A percentile compares a stretch with the other conserved stretches of the same genome.
Evolutionary conservation across 2,329 filamentous ascomycete genomes (phyloP).

Genomic region (Stagonosporopsis tanaceti): DNA sequence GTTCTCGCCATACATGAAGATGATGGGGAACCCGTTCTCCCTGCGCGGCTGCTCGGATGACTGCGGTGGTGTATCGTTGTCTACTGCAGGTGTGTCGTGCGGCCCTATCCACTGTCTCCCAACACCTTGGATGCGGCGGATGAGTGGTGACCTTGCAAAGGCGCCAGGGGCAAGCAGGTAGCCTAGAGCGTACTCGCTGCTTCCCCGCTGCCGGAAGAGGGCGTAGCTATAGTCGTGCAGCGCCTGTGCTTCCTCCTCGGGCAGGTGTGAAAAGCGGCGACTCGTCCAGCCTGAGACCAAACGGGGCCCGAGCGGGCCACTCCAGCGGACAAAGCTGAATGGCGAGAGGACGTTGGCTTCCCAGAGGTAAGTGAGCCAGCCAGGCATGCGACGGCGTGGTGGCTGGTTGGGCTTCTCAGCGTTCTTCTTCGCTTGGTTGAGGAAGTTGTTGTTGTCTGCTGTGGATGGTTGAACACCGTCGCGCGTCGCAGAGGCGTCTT

Average conservation of each 20-base stretch:
- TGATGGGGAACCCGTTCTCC: constrained; percentile 79
- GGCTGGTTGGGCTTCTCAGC: constrained; percentile 50
- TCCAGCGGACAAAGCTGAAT: constrained; percentile 87
- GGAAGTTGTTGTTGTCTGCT: constrained; percentile 63
- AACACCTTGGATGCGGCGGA: constrained; percentile 84
- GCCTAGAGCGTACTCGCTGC: constrained; percentile 90
- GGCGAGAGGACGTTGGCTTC: constrained; percentile 90
- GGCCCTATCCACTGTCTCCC: constrained; percentile 70
- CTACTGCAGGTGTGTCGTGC: constrained; percentile 36
- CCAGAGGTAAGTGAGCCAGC: constrained; percentile 94
- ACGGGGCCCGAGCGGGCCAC: constrained; percentile 87
- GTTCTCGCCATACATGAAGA: constrained; percentile 96
- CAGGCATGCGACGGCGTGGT: constrained; percentile 71
- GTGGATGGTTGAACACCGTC: constrained; percentile 75
- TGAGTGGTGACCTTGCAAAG: constrained; percentile 86
- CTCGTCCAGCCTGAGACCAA: constrained; percentile 96
- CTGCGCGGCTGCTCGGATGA: constrained; percentile 31
- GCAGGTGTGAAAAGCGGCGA: constrained; percentile 88
- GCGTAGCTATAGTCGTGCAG: constrained; percentile 95
- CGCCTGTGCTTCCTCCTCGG: constrained; percentile 77
- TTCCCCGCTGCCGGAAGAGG: constrained; percentile 90
- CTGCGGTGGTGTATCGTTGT: constrained; percentile 33
- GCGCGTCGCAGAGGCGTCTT: constrained; percentile 73
- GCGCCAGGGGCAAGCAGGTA: constrained; percentile 95
- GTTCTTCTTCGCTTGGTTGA: constrained; percentile 54